Evolutionary conservation across 1,284 basidiomycete species (phyloP), one percentile per base, ranked within the genome.

Genomic region (Gymnopus androsaceus): DNA sequence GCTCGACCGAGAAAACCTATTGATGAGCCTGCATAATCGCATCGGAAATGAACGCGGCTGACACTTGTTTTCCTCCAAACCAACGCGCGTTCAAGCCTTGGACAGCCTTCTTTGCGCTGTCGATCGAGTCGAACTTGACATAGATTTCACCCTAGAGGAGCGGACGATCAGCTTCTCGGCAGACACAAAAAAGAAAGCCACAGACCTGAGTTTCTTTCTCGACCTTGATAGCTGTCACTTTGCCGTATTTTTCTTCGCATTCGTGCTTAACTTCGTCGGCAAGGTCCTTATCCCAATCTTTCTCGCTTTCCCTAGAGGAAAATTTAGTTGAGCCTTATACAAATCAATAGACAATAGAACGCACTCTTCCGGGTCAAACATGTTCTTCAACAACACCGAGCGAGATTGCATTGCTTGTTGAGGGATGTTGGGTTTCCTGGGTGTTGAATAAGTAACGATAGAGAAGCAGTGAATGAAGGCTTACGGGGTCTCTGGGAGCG

Each of bases 281-380:
- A 33, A 99, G 87, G 54, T 98, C 97, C 59, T 85, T 89, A 69
- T 98, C 94, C 97, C 96, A 99, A 66, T 97, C 92, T 30, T 82
- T 83, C 62, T 96, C 96, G 19, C 92, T 95, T 80, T 99, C 97
- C 72, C 92, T 94, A 66, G 2, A 59, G 57, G 31, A 41, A 50
- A 55, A 19, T n/a, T n/a, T n/a, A 48, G 8, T 36, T 17, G 49
- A 57, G 54, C 54, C n/a, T n/a, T n/a, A 42, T 12, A 40, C 27
- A 42, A 15, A 53, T 28, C 45, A 30, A 36, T 51, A 31, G 51
- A 46, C 46, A 45, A 37, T 14, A n/a, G 21, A 48, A 74, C 88
- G 45, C 68, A 94, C 91, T 98, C 92, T 74, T 94, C 94, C 9
- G 96, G 94, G 69, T 95, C 81, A 71, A 99, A 99, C 93, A 98